These are phyloP conservation scores for Licmophora abbreviata DNA, from an alignment of 108 stramenopile species.

Conservation along the genomic window DNA sequence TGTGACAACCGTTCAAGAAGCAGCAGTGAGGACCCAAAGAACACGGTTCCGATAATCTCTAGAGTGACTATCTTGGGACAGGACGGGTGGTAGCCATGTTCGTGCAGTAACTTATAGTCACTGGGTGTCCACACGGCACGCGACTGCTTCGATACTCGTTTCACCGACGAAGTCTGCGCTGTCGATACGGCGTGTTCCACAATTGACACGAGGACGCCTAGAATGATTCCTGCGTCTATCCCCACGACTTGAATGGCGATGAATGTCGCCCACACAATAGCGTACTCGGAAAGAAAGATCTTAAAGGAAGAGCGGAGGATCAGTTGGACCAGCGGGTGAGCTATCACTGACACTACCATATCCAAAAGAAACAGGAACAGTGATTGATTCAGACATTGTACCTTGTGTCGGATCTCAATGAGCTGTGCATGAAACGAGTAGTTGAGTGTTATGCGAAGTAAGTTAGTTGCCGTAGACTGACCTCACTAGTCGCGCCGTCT, in stretches of 20 bases:
- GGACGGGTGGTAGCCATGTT: slow-evolving; percentile 43
- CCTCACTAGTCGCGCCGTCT: no score
- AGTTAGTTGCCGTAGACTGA: no score
- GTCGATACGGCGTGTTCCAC: slow-evolving; percentile 73
- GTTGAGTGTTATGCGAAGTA: no score
- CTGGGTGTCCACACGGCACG: slow-evolving; percentile 62
- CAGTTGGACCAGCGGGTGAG: no score
- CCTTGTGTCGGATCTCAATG: no score
- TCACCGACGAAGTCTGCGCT: slow-evolving; percentile 43
- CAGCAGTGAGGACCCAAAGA: slow-evolving; percentile 73
- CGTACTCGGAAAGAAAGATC: slow-evolving; percentile 74
- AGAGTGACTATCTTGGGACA: slow-evolving; percentile 56
- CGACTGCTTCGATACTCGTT: slow-evolving; percentile 53
- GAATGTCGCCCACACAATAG: slow-evolving; percentile 75
- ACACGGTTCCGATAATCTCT: slow-evolving; percentile 66
- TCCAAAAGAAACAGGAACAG: no score
- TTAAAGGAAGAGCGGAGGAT: no score
- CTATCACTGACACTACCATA: no score
- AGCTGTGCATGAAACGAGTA: no score
- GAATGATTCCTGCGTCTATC: slow-evolving; percentile 61
- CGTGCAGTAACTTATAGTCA: slow-evolving; percentile 55
- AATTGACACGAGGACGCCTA: slow-evolving; percentile 65
- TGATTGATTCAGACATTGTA: no score
- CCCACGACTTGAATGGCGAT: slow-evolving; percentile 78
- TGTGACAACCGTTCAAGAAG: slow-evolving; percentile 44